phyloP scores from a whole-genome alignment of 108 stramenopile genomes.

The Nitzschia sp. region DNA sequence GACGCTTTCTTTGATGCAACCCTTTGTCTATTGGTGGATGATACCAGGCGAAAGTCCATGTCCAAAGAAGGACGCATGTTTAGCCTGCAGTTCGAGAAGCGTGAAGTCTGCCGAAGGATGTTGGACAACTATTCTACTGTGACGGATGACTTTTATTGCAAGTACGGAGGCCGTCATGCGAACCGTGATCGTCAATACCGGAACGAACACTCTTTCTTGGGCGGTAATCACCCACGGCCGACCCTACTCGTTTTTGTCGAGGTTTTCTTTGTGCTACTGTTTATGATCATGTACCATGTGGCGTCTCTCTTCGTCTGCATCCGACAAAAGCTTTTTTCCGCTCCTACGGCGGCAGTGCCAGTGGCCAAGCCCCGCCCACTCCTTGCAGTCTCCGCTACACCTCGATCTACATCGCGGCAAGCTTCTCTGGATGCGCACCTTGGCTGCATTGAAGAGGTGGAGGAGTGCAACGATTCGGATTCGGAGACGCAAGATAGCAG shows the following conservation, averaged over 20 bases:
- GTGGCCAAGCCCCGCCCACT: not conserved
- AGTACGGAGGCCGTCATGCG: conserved; percentile 51
- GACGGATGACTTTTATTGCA: conserved; percentile 49
- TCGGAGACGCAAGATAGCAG: conserved; percentile 15
- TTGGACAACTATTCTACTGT: conserved; percentile 54
- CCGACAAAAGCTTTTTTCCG: conserved; percentile 6
- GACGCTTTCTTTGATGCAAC: conserved; percentile 57
- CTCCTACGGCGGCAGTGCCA: not conserved
- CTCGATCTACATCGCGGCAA: not conserved
- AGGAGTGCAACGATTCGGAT: conserved; percentile 16
- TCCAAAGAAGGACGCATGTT: conserved; percentile 30
- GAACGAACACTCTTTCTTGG: conserved; percentile 43
- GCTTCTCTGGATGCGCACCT: not conserved
- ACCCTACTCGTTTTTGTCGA: conserved; percentile 37
- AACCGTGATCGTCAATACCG: conserved; percentile 50
- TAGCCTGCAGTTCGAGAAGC: conserved; percentile 43
- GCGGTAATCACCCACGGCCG: conserved; percentile 47
- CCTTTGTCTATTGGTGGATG: conserved; percentile 39
- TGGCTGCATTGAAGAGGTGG: conserved; percentile 21
- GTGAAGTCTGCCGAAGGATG: conserved; percentile 48
- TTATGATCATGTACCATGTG: conserved; percentile 37
- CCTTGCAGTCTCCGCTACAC: not conserved
- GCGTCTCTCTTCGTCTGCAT: conserved; percentile 25
- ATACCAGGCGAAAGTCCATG: conserved; percentile 31
- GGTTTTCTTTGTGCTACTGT: conserved; percentile 36